Evolutionary conservation across 306 rosid genomes (phyloP).

Genomic region (Vicia villosa): DNA sequence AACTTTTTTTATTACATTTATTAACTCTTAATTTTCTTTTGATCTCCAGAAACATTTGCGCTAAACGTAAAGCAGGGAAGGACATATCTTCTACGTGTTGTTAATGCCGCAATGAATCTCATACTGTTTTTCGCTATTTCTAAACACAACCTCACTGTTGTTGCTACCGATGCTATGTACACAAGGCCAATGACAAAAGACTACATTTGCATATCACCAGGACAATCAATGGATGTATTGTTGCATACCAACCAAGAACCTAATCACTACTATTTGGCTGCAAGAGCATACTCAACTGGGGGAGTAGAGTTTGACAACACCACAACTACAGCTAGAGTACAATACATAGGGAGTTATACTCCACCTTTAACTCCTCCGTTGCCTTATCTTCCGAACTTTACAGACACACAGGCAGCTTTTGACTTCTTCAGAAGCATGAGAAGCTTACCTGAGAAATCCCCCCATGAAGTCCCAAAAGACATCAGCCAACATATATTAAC

Average conservation of each 20-base stretch:
- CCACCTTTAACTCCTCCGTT: not conserved
- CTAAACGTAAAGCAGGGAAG: not conserved
- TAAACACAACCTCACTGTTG: not conserved
- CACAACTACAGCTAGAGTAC: not conserved
- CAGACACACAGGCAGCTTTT: not conserved
- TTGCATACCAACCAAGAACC: not conserved
- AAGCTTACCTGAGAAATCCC: not conserved
- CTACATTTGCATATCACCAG: slow-evolving; percentile 3
- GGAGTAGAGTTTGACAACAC: not conserved
- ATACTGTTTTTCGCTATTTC: not conserved
- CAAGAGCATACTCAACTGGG: not conserved
- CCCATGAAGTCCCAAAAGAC: not conserved
- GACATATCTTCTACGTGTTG: not conserved
- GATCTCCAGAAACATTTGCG: not conserved
- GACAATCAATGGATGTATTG: not conserved
- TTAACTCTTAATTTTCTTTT: not conserved
- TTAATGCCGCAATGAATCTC: slow-evolving; percentile 14
- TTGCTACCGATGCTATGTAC: not conserved
- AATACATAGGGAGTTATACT: not conserved
- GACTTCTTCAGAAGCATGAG: not conserved
- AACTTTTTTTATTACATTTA: too few relatives aligned
- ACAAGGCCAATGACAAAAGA: not conserved
- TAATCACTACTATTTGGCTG: not conserved
- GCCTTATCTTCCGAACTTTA: not conserved
- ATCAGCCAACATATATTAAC: not conserved